These are phyloP conservation scores for Eucalyptus polybractea DNA, from an alignment of 345 rosid species.

Conservation along the genomic window DNA sequence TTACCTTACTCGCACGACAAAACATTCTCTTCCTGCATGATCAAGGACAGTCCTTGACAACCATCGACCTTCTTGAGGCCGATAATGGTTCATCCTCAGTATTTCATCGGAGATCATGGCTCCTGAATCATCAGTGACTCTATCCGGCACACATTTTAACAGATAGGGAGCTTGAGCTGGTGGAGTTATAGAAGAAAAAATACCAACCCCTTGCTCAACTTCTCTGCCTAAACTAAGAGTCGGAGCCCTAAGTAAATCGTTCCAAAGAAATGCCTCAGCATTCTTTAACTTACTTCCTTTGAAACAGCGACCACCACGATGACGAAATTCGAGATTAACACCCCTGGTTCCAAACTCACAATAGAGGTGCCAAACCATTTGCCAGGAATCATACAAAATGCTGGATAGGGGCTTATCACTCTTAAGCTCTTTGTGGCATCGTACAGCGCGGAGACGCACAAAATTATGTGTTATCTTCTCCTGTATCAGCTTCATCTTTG, in stretches of 20 bases:
- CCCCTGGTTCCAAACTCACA: constrained; percentile 84
- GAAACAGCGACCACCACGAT: constrained; percentile 24
- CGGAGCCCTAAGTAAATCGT: constrained; percentile 59
- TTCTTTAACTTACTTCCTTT: constrained; percentile 25
- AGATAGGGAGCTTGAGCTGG: constrained; percentile 83
- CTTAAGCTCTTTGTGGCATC: constrained; percentile 73
- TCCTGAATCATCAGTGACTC: constrained; percentile 86
- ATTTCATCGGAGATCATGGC: constrained; percentile 85
- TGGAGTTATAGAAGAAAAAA: constrained; percentile 63
- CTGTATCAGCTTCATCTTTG: constrained; percentile 11
- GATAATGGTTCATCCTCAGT: constrained; percentile 47
- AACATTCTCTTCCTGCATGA: constrained; percentile 81
- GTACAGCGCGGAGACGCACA: constrained; percentile 35
- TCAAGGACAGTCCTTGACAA: constrained; percentile 87
- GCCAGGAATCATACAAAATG: constrained; percentile 42
- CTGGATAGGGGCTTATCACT: constrained; percentile 26
- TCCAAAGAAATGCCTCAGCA: constrained; percentile 42
- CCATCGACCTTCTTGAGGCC: constrained; percentile 94
- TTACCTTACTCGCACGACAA: constrained; percentile 69
- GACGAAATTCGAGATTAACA: constrained; percentile 35
- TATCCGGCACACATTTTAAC: constrained; percentile 82
- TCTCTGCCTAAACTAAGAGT: constrained; percentile 42
- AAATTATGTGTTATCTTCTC: constrained; percentile 13
- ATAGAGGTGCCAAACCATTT: constrained; percentile 51
- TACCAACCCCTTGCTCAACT: constrained; percentile 22